Evolutionary conservation across 1,284 basidiomycete species (phyloP), one percentile per base, ranked within the genome.

Genomic region (Cutaneotrichosporon dermatis): DNA sequence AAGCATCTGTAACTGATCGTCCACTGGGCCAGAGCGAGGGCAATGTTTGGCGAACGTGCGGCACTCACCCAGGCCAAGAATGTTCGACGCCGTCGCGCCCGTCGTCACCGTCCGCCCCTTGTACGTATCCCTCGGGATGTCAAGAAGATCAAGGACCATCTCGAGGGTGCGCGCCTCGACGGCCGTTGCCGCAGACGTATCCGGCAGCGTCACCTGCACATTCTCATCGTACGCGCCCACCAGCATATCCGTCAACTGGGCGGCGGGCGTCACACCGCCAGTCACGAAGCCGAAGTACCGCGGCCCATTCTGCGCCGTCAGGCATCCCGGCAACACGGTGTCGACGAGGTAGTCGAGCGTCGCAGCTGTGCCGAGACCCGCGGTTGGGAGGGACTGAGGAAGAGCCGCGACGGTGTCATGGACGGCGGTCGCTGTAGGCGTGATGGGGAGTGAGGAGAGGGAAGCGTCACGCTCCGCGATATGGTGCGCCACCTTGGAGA

Each of bases 261-360:
- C 78, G 0, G 79, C 76, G 0, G 78, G 75, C 12, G 77, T 75
- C 2, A 76, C 73, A 1, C 80, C 80, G 12, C 80, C 81, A 3
- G 76, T 79, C 4, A 83, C 79, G 59, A 83, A 81, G 0, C 81
- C 81, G 66, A 79, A 83, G 64, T 81, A 83, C 33, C 80, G 69
- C 4, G 75, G 76, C 0, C 79, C 79, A 37, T 75, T 72, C 55
- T 82, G 80, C 10, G 77, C 80, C 37, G 68, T 67, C 1, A 77
- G 65, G 2, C 79, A 68, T 1, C 78, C 80, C 0, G 75, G 76
- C 0, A 75, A 59, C 5, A 82, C 55, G 3, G 65, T 59, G 3
- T 70, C 51, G 34, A 76, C 15, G 45, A 80, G 55, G 51, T 70
- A 72, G 0, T 62, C 34, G 7, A 73, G 59, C 1, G 78, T 69